Conservation (phyloP, 2,329 filamentous ascomycete species). For the Graphium sp. region DNA sequence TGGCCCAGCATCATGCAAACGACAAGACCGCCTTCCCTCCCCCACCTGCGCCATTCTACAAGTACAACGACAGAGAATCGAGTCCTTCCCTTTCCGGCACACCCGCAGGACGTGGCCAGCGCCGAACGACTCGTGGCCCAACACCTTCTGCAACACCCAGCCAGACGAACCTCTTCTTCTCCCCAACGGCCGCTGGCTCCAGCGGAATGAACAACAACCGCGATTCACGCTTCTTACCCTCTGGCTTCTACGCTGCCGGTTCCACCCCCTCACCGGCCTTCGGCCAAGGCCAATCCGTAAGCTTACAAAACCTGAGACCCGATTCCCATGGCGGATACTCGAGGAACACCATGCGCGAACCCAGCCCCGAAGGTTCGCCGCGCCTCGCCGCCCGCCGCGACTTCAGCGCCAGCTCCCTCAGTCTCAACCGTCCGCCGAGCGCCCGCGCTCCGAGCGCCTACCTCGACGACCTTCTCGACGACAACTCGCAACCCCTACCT, state of each 20-base stretch:
- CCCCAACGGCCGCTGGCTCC: conserved; percentile 63
- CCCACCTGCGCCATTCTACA: conserved; percentile 44
- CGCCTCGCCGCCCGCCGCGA: conserved; percentile 29
- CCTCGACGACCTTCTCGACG: conserved; percentile 77
- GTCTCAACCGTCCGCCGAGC: conserved; percentile 45
- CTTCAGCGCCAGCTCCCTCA: conserved; percentile 48
- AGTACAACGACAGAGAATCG: conserved; percentile 42
- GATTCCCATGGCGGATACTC: conserved; percentile 31
- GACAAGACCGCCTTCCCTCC: conserved; percentile 49
- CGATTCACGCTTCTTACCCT: conserved; percentile 67
- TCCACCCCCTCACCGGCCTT: conserved; percentile 27
- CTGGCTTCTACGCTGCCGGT: conserved; percentile 76
- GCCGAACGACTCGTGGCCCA: conserved; percentile 33
- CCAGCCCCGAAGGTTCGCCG: conserved; percentile 51
- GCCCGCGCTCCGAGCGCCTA: conserved; percentile 75
- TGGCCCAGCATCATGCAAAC: conserved; percentile 52
- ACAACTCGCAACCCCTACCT: conserved; percentile 39
- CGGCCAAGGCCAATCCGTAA: conserved; percentile 35
- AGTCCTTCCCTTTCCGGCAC: conserved; percentile 30
- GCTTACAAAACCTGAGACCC: conserved; percentile 42
- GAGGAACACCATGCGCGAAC: conserved; percentile 23
- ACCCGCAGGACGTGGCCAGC: conserved; percentile 28
- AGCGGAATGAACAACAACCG: conserved; percentile 47
- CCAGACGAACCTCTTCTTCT: conserved; percentile 75
- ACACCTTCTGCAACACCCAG: conserved; percentile 39